A percentile compares a stretch with the other conserved stretches of the same genome.
Evolutionary conservation across 1,284 basidiomycete species (phyloP).

Genomic region (Blastosporella zonata): DNA sequence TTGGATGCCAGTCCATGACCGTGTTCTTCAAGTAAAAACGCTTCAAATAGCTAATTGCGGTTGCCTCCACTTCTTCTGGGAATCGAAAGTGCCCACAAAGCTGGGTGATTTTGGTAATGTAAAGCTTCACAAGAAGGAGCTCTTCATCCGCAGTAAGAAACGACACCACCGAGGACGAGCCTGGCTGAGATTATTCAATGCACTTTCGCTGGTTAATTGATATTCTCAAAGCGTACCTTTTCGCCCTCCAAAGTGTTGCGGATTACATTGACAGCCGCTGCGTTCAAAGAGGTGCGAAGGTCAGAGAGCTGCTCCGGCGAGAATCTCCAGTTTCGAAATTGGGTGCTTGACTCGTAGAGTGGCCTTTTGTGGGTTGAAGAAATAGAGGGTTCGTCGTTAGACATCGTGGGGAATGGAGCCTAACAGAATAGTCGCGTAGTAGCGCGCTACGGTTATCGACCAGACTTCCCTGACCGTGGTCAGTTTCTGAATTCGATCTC

Average conservation of each 20-base stretch:
- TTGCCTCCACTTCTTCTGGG: slow-evolving; percentile 90
- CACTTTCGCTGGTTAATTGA: slow-evolving; percentile 5
- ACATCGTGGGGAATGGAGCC: slow-evolving; percentile 13
- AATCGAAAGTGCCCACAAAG: slow-evolving; percentile 86
- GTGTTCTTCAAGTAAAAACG: slow-evolving; percentile 98
- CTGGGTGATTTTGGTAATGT: slow-evolving; percentile 82
- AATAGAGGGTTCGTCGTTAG: slow-evolving; percentile 1
- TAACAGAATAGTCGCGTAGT: neutral
- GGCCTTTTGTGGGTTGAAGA: slow-evolving; percentile 8
- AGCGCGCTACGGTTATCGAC: too few species aligned
- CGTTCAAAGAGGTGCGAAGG: slow-evolving; percentile 67
- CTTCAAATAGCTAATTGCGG: slow-evolving; percentile 90
- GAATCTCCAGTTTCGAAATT: slow-evolving; percentile 87
- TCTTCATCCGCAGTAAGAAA: slow-evolving; percentile 87
- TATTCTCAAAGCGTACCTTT: slow-evolving; percentile 48
- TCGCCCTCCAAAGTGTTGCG: slow-evolving; percentile 76
- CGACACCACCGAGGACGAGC: slow-evolving; percentile 62
- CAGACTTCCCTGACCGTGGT: too few species aligned
- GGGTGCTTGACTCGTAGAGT: slow-evolving; percentile 81
- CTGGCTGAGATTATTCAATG: slow-evolving; percentile 43
- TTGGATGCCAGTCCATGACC: slow-evolving; percentile 99
- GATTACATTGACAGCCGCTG: slow-evolving; percentile 72
- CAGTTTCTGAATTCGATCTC: too few species aligned
- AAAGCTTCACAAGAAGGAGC: slow-evolving; percentile 84
- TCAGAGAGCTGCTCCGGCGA: slow-evolving; percentile 61